Percentiles rank a stretch among this genome's conserved stretches.
phyloP scores from a whole-genome alignment of 306 rosid genomes.

The Begonia loranthoides region DNA sequence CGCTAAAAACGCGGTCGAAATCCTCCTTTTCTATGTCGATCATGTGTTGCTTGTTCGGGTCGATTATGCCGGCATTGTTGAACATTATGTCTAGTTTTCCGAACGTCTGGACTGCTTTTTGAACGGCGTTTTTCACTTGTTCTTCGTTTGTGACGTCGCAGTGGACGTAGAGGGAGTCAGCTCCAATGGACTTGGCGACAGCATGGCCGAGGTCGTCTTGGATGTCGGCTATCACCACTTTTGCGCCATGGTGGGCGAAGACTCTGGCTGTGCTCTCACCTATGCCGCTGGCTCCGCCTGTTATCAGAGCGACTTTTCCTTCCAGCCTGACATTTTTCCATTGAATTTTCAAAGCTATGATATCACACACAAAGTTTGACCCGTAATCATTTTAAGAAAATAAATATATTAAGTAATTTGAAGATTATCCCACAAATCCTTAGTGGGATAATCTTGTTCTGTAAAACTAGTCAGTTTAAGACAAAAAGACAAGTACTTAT shows the following conservation, averaged over 20 bases:
- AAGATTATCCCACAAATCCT: no score
- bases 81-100: conserved; percentile 77
- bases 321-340: conserved; percentile 40
- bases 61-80: conserved; percentile 65
- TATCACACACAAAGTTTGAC: no score
- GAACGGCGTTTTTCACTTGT: conserved; percentile 39
- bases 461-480: no score
- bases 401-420: no score
- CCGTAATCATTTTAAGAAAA: no score
- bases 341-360: no score
- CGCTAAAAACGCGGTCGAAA: conserved; percentile 51
- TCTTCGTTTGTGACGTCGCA: conserved; percentile 65
- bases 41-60: conserved; percentile 30
- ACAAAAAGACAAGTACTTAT: no score
- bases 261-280: conserved; percentile 52
- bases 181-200: conserved; percentile 24
- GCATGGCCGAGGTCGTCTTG: conserved; percentile 54
- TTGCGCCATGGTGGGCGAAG: conserved; percentile 51
- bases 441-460: no score
- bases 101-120: conserved; percentile 14
- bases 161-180: conserved; percentile 27
- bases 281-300: conserved; percentile 85
- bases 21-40: conserved; percentile 42
- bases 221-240: conserved; percentile 51
- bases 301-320: conserved; percentile 73